Evolutionary conservation across 495 filamentous ascomycete species (phyloP).

Genomic region (Evernia prunastri): DNA sequence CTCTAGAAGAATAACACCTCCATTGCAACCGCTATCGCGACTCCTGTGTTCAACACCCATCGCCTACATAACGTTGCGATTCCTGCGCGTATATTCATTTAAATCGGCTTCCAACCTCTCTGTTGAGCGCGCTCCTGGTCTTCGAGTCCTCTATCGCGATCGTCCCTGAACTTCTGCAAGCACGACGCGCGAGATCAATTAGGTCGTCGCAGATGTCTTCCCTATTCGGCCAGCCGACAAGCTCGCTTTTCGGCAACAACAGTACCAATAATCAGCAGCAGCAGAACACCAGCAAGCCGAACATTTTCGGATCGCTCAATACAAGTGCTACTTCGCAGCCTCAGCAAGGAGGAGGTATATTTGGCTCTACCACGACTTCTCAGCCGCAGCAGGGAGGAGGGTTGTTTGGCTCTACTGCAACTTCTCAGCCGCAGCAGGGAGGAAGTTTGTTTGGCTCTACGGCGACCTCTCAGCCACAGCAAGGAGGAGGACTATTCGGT

Average conservation of each 20-base stretch:
- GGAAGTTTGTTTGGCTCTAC: conserved; percentile 20
- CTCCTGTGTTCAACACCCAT: not conserved
- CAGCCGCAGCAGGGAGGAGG: conserved; percentile 28
- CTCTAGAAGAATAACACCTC: not conserved
- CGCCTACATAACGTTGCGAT: not conserved
- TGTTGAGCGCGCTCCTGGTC: conserved; percentile 3
- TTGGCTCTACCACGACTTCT: conserved; percentile 22
- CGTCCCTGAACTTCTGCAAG: not conserved
- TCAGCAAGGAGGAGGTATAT: conserved; percentile 12
- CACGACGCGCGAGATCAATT: not conserved
- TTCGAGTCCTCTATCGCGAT: not conserved
- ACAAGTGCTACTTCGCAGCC: conserved; percentile 13
- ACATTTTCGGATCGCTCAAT: conserved; percentile 32
- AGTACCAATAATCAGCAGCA: conserved; percentile 30
- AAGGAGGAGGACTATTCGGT: conserved; percentile 31
- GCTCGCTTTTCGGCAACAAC: conserved; percentile 41
- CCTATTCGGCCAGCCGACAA: conserved; percentile 24
- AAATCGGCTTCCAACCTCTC: conserved; percentile 1
- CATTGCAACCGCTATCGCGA: not conserved
- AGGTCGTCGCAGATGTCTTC: conserved; percentile 3
- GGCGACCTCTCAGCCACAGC: conserved; percentile 26
- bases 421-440: conserved; percentile 11
- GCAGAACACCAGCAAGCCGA: conserved; percentile 31
- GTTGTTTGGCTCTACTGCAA: conserved; percentile 30
- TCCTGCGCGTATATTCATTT: not conserved